These are phyloP conservation scores for Trichoderma virens DNA, from an alignment of 495 filamentous ascomycete species.

Conservation along the genomic window DNA sequence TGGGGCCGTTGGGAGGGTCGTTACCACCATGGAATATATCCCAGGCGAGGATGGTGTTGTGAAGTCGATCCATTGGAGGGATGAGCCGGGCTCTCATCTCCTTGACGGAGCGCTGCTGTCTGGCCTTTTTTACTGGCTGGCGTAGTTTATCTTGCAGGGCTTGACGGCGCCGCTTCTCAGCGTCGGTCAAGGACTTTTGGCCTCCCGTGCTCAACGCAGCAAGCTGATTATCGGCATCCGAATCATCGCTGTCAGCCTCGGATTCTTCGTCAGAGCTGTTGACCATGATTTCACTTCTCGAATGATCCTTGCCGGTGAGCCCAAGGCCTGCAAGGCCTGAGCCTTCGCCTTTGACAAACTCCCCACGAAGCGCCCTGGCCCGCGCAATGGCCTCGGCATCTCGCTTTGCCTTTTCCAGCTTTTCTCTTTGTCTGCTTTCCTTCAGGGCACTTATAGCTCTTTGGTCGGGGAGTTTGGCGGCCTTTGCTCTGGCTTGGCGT, in stretches of 20 bases:
- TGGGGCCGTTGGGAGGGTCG: slow-evolving; percentile 76
- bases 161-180: slow-evolving; percentile 42
- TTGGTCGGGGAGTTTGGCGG: not conserved
- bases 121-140: slow-evolving; percentile 72
- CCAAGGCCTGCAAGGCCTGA: slow-evolving; percentile 65
- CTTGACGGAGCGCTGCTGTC: slow-evolving; percentile 67
- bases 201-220: slow-evolving; percentile 39
- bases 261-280: slow-evolving; percentile 72
- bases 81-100: slow-evolving; percentile 91
- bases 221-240: slow-evolving; percentile 46
- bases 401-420: slow-evolving; percentile 63
- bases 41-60: slow-evolving; percentile 82
- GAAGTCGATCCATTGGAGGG: slow-evolving; percentile 78
- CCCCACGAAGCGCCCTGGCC: slow-evolving; percentile 51
- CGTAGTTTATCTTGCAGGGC: slow-evolving; percentile 37
- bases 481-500: not conserved
- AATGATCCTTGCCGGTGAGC: slow-evolving; percentile 76
- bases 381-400: slow-evolving; percentile 60
- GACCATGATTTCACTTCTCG: slow-evolving; percentile 82
- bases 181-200: slow-evolving; percentile 38
- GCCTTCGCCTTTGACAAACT: slow-evolving; percentile 61
- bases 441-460: slow-evolving; percentile 30
- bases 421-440: slow-evolving; percentile 62
- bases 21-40: slow-evolving; percentile 84
- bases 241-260: slow-evolving; percentile 60